These are phyloP conservation scores for Leucoagaricus sp. DNA, from an alignment of 1,284 basidiomycete genomes.

Conservation along the genomic window DNA sequence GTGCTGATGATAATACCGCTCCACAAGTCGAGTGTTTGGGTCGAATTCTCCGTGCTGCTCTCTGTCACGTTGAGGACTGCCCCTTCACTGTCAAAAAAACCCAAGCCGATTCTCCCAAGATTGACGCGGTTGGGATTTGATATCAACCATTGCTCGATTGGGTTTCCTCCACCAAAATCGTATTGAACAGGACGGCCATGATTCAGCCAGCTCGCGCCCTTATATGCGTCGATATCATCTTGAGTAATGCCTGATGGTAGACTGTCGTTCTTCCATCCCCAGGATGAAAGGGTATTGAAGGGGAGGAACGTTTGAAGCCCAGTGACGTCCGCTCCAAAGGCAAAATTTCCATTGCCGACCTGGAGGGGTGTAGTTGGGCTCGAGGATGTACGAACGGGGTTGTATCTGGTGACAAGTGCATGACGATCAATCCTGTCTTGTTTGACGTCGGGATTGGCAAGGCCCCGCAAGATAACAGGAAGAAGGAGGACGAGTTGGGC, in stretches of 20 bases:
- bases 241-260: conserved; percentile 45
- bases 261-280: conserved; percentile 66
- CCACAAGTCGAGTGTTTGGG: conserved; percentile 56
- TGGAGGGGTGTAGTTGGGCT: conserved; percentile 54
- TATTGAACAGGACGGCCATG: conserved; percentile 53
- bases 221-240: conserved; percentile 48
- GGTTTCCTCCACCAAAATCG: conserved; percentile 48
- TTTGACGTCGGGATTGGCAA: background rate
- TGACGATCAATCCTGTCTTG: conserved; percentile 38
- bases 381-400: conserved; percentile 51
- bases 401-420: conserved; percentile 50
- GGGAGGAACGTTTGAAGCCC: conserved; percentile 59
- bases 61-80: conserved; percentile 37
- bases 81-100: conserved; percentile 33
- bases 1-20: conserved; percentile 49
- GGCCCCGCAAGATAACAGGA: background rate
- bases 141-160: conserved; percentile 55
- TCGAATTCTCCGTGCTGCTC: conserved; percentile 34
- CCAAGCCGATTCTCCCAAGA: conserved; percentile 50
- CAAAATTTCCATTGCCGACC: conserved; percentile 64
- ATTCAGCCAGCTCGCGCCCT: conserved; percentile 50
- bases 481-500: background rate
- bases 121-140: conserved; percentile 61
- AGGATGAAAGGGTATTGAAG: conserved; percentile 56
- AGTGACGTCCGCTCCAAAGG: conserved; percentile 60